phyloP scores from a whole-genome alignment of 176 grass and related monocot species.

The Canna indica region DNA sequence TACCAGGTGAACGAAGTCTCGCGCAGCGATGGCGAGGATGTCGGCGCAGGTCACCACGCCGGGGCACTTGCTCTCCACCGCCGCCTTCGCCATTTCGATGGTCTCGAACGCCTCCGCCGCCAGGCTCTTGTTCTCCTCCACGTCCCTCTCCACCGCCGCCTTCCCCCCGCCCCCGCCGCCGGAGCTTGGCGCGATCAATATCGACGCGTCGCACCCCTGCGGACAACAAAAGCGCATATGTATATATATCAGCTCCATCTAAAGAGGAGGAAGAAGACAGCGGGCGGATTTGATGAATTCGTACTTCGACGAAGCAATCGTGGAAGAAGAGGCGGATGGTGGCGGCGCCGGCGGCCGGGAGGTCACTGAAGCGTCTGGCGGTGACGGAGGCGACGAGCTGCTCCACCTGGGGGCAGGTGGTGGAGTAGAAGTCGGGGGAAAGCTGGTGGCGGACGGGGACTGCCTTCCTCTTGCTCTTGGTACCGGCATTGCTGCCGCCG shows the following conservation, averaged over 20 bases:
- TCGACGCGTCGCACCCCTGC: slow-evolving; percentile 77
- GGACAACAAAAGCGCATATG: background rate
- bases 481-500: background rate
- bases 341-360: slow-evolving; percentile 52
- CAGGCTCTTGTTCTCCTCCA: slow-evolving; percentile 77
- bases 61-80: slow-evolving; percentile 70
- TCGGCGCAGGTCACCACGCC: slow-evolving; percentile 87
- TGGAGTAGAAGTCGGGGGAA: slow-evolving; percentile 69
- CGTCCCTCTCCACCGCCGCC: slow-evolving; percentile 63
- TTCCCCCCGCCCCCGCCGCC: background rate
- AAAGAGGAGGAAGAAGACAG: no score
- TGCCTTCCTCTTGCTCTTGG: slow-evolving; percentile 7
- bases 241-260: no score
- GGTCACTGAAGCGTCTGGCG: slow-evolving; percentile 36
- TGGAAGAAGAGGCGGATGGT: slow-evolving; percentile 95
- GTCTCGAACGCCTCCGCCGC: slow-evolving; percentile 70
- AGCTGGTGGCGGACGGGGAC: slow-evolving; percentile 58
- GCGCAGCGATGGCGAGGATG: slow-evolving; percentile 70
- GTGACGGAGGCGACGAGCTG: slow-evolving; percentile 78
- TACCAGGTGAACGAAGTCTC: slow-evolving; percentile 83
- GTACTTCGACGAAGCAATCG: slow-evolving; percentile 95
- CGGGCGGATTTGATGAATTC: background rate
- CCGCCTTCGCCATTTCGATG: slow-evolving; percentile 68
- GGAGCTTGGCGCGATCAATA: slow-evolving; percentile 62
- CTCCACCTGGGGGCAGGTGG: slow-evolving; percentile 64